A percentile compares a stretch with the other conserved stretches of the same genome.
phyloP scores from a whole-genome alignment of 75 land plant species.

The Larix kaempferi region DNA sequence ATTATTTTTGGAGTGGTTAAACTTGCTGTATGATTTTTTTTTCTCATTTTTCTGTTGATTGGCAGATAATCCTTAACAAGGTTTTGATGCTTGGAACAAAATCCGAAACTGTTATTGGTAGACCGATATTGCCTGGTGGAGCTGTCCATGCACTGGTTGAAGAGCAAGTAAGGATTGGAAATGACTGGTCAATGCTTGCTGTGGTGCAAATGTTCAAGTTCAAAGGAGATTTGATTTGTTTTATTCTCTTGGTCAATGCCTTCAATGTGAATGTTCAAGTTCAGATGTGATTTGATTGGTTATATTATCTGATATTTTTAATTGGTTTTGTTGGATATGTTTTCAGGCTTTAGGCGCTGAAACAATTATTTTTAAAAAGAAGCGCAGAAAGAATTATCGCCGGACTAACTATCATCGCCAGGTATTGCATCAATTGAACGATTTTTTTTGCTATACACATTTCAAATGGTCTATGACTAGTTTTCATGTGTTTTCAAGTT shows the following conservation, averaged over 20 bases:
- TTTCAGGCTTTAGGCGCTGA: constrained; percentile 93
- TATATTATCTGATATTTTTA: not conserved
- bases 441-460: too few relatives aligned
- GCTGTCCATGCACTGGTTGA: constrained; percentile 90
- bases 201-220: not conserved
- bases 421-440: constrained; percentile 30
- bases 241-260: not conserved
- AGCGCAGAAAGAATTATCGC: constrained; percentile 94
- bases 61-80: constrained; percentile 73
- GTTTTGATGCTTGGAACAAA: constrained; percentile 86
- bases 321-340: not conserved
- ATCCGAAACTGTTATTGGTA: constrained; percentile 80
- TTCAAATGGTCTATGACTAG: too few relatives aligned
- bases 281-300: not conserved
- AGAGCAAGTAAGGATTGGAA: constrained; percentile 76
- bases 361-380: constrained; percentile 96
- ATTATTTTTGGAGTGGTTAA: too few relatives aligned
- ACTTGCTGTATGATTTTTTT: too few relatives aligned
- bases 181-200: not conserved
- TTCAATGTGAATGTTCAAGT: not conserved
- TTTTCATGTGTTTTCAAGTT: too few relatives aligned
- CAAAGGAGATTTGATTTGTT: not conserved
- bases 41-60: too few relatives aligned
- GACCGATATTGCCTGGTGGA: constrained; percentile 76
- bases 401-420: constrained; percentile 89